Percentiles rank a stretch among this genome's conserved stretches.
Conservation (phyloP, 805 yeast genomes). For the Kluyveromyces wickerhamii region DNA sequence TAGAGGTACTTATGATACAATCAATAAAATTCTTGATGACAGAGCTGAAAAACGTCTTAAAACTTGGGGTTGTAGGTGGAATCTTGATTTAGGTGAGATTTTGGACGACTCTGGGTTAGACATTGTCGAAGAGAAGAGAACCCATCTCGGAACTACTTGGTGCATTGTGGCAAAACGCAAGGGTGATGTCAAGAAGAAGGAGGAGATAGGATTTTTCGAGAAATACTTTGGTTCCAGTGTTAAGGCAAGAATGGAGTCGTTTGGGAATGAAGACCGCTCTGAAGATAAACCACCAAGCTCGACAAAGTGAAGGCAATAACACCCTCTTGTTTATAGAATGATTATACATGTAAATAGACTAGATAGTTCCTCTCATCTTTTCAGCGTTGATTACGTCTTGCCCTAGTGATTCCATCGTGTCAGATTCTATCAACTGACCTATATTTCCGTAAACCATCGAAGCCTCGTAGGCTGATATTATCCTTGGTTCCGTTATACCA, state of each 20-base stretch:
- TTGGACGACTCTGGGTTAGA: slow-evolving; percentile 78
- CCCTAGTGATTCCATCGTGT: slow-evolving; percentile 65
- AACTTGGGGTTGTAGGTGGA: slow-evolving; percentile 98
- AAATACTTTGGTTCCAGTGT: slow-evolving; percentile 39
- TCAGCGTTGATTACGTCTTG: slow-evolving; percentile 62
- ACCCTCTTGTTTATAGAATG: too few species aligned
- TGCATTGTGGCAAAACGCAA: slow-evolving; percentile 66
- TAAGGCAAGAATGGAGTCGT: slow-evolving; percentile 19
- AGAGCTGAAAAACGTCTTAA: slow-evolving; percentile 77
- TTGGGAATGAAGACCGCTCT: slow-evolving; percentile 9
- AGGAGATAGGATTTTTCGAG: slow-evolving; percentile 43
- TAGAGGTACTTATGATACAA: slow-evolving; percentile 66
- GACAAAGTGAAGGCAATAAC: too few species aligned
- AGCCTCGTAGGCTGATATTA: slow-evolving; percentile 80
- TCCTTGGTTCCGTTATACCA: slow-evolving; percentile 76
- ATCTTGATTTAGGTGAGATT: slow-evolving; percentile 83
- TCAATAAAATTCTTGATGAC: slow-evolving; percentile 74
- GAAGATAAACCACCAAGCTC: too few species aligned
- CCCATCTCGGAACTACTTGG: slow-evolving; percentile 93
- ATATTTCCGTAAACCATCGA: slow-evolving; percentile 67
- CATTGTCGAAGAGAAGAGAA: slow-evolving; percentile 68
- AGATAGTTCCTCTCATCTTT: slow-evolving; percentile 59
- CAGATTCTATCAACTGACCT: slow-evolving; percentile 66
- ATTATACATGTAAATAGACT: slow-evolving; percentile 2
- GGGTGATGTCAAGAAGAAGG: slow-evolving; percentile 45